Percentiles rank a stretch among this genome's conserved stretches.
These are phyloP conservation scores for Populus trichocarpa DNA, from an alignment of 441 rosid species.

Conservation along the genomic window DNA sequence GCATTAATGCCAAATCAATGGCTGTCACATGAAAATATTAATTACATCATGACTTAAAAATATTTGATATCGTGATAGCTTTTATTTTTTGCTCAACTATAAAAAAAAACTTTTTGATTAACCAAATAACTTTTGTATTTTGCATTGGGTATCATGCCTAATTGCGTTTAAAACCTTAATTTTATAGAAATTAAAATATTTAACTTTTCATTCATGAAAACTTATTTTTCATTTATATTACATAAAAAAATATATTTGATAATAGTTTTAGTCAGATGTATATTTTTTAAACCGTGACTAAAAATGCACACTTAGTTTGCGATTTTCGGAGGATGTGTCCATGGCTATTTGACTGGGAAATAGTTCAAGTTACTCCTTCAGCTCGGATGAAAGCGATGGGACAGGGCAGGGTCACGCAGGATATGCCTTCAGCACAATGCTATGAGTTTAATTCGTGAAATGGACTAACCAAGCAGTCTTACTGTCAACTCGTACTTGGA, in stretches of 20 bases:
- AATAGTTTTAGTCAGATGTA: too few species aligned
- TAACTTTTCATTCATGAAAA: too few species aligned
- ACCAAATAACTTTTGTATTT: too few species aligned
- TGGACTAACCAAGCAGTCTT: conserved; percentile 14
- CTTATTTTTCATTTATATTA: too few species aligned
- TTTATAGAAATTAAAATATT: too few species aligned
- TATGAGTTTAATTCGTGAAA: not conserved
- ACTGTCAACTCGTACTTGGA: not conserved
- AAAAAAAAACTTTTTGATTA: too few species aligned
- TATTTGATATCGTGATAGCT: too few species aligned
- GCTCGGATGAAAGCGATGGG: not conserved
- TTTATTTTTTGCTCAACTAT: too few species aligned
- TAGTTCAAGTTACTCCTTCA: not conserved
- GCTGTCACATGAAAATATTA: conserved; percentile 24
- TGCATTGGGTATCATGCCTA: too few species aligned
- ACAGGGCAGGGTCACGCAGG: not conserved
- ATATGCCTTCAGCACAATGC: not conserved
- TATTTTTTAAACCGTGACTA: too few species aligned
- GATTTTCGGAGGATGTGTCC: not conserved
- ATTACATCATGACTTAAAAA: not conserved
- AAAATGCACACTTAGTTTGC: not conserved
- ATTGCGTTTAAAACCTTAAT: too few species aligned
- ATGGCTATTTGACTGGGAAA: conserved; percentile 6
- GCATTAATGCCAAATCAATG: conserved; percentile 11
- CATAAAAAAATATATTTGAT: too few species aligned